Conservation (phyloP, 2,329 filamentous ascomycete species). For the Mycogone perniciosa region DNA sequence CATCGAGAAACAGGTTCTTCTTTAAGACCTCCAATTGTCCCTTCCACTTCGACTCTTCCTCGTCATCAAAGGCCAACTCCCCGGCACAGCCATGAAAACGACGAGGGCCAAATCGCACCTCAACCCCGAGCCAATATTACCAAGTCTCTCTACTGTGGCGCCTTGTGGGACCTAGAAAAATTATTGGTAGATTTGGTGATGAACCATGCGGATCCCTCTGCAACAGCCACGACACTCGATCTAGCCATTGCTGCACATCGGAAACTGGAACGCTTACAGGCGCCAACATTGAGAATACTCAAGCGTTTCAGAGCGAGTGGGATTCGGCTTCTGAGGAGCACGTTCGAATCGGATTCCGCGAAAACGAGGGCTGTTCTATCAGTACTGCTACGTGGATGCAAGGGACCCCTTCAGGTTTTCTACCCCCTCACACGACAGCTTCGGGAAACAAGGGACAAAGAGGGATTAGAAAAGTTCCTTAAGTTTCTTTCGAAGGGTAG, state of each 20-base stretch:
- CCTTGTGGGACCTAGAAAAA: slow-evolving; percentile 7
- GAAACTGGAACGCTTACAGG: slow-evolving; percentile 13
- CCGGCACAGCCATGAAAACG: too few relatives aligned
- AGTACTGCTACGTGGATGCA: slow-evolving; percentile 17
- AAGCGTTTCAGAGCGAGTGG: slow-evolving; percentile 15
- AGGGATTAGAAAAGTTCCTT: slow-evolving; percentile 11
- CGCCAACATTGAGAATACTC: slow-evolving; percentile 10
- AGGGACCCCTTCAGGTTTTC: slow-evolving; percentile 17
- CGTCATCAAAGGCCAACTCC: too few relatives aligned
- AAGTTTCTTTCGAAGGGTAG: slow-evolving; percentile 11
- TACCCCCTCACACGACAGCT: slow-evolving; percentile 8
- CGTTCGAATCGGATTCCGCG: slow-evolving; percentile 14
- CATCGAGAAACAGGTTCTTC: too few relatives aligned
- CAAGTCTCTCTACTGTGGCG: slow-evolving; percentile 8
- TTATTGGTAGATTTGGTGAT: slow-evolving; percentile 11
- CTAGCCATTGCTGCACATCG: slow-evolving; percentile 16
- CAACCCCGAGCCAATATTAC: neutral
- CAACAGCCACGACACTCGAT: slow-evolving; percentile 4
- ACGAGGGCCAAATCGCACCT: neutral
- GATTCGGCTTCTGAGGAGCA: slow-evolving; percentile 20
- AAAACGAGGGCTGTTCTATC: slow-evolving; percentile 17
- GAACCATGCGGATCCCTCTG: neutral
- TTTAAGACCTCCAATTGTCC: too few relatives aligned
- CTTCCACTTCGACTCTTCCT: too few relatives aligned
- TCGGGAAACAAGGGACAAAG: slow-evolving; percentile 7